Evolutionary conservation across 129 eudicot genomes (phyloP).

Genomic region (carrot (Daucus carota)): DH1_v3.0 NC_030383.2:1378001-1378500

Average conservation of each 20-base stretch:
- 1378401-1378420: not conserved
- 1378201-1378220: not conserved
- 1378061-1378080: conserved; percentile 87
- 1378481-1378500: not conserved
- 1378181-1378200: too few relatives aligned
- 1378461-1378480: not conserved
- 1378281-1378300: not conserved
- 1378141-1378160: conserved; percentile 10
- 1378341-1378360: too few relatives aligned
- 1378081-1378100: conserved; percentile 66
- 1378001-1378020: conserved; percentile 36
- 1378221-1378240: not conserved
- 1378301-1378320: not conserved
- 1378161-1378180: too few relatives aligned
- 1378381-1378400: too few relatives aligned
- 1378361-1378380: too few relatives aligned
- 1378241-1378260: not conserved
- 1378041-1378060: conserved; percentile 95
- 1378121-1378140: conserved; percentile 27
- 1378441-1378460: not conserved
- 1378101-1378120: conserved; percentile 47
- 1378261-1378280: not conserved
- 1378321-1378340: not conserved
- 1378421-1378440: not conserved
- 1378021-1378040: conserved; percentile 92